Conservation (phyloP, 768 basidiomycete genomes). For the Candolleomyces efflorescens region DNA sequence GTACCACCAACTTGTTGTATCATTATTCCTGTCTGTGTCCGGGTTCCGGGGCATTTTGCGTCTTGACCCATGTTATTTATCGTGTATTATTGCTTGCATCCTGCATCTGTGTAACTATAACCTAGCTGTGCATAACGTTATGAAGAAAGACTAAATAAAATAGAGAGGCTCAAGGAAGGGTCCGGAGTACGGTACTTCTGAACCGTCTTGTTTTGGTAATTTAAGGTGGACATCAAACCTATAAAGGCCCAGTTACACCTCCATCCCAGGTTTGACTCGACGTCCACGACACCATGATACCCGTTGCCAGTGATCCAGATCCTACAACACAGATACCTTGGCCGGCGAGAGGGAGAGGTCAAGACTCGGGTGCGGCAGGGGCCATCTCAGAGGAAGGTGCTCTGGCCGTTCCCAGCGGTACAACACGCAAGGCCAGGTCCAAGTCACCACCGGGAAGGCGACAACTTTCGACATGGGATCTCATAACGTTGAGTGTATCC, state of each 20-base stretch:
- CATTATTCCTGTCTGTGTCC: slow-evolving; percentile 20
- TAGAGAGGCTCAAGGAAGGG: background rate
- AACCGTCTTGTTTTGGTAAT: background rate
- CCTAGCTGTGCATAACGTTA: background rate
- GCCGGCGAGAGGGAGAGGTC: slow-evolving; percentile 45
- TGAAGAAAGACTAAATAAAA: background rate
- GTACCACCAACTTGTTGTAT: slow-evolving; percentile 24
- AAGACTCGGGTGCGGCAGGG: slow-evolving; percentile 19
- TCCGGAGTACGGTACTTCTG: background rate
- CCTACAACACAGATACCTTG: slow-evolving; percentile 79
- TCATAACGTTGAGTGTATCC: slow-evolving; percentile 80
- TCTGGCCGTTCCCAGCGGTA: slow-evolving; percentile 9
- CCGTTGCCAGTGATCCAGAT: slow-evolving; percentile 56
- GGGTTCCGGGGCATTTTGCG: slow-evolving; percentile 7
- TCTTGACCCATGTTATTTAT: slow-evolving; percentile 13
- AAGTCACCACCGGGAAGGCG: slow-evolving; percentile 28
- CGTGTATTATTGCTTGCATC: slow-evolving; percentile 9
- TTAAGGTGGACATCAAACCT: too few relatives aligned
- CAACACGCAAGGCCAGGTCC: slow-evolving; percentile 15
- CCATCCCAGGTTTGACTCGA: background rate
- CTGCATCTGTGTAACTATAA: background rate
- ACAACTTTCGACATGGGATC: slow-evolving; percentile 56
- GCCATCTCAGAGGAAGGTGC: slow-evolving; percentile 12
- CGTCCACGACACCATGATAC: slow-evolving; percentile 44
- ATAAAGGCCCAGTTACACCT: too few relatives aligned